Evolutionary conservation across 2,329 filamentous ascomycete genomes (phyloP).

Genomic region (Juglanconis sp.): DNA sequence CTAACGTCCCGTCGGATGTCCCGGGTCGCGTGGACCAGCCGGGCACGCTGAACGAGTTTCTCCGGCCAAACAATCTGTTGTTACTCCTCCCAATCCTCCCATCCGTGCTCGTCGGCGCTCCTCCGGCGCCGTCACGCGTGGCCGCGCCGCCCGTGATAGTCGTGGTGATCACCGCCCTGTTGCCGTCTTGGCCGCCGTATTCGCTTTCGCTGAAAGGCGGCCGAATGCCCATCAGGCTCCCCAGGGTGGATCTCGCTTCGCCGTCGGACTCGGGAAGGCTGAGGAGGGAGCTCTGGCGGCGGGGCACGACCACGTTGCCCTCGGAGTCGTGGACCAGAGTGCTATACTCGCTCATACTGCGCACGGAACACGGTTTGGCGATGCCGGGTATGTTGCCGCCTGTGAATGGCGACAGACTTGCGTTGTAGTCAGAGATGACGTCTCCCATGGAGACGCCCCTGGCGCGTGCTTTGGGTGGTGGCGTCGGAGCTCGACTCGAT

Average conservation of each 20-base stretch:
- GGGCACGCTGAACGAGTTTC: slow-evolving; percentile 13
- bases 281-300: slow-evolving; percentile 10
- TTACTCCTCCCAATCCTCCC: neutral
- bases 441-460: slow-evolving; percentile 10
- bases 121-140: neutral
- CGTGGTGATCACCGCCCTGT: slow-evolving; percentile 5
- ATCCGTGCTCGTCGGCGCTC: neutral
- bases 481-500: slow-evolving; percentile 25
- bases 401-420: neutral
- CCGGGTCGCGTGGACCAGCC: slow-evolving; percentile 9
- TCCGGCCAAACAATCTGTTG: slow-evolving; percentile 11
- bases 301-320: slow-evolving; percentile 7
- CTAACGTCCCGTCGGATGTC: neutral
- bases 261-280: slow-evolving; percentile 11
- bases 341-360: slow-evolving; percentile 14
- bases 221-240: slow-evolving; percentile 8
- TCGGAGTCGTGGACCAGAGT: slow-evolving; percentile 8
- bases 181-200: neutral
- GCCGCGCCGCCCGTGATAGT: slow-evolving; percentile 2
- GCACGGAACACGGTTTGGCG: slow-evolving; percentile 4
- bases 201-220: neutral
- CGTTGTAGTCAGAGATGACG: neutral
- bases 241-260: slow-evolving; percentile 14
- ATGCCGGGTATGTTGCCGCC: neutral
- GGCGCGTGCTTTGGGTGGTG: slow-evolving; percentile 25